Evolutionary conservation across 176 grass and related monocot species (phyloP).

Genomic region (Oryza rufipogon): DNA sequence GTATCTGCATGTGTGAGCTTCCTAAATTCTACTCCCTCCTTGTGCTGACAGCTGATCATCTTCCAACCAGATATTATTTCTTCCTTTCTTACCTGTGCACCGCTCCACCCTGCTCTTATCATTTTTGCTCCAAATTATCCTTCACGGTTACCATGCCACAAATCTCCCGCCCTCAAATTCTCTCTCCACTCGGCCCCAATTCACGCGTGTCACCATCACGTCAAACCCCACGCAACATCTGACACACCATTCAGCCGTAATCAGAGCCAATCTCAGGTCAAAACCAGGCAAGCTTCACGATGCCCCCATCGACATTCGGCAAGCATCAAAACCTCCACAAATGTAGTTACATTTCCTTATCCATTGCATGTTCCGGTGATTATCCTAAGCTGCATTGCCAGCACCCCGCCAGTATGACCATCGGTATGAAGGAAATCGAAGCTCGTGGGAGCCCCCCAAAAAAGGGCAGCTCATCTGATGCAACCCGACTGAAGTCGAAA

Average conservation of each 20-base stretch:
- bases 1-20: not conserved
- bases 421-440: not conserved
- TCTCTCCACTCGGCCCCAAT: not conserved
- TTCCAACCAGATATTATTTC: conserved; percentile 8
- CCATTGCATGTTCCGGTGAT: not conserved
- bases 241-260: not conserved
- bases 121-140: not conserved
- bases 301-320: not conserved
- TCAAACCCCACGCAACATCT: not conserved
- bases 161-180: not conserved
- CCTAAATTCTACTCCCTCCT: not conserved
- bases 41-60: not conserved
- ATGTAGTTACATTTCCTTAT: conserved; percentile 15
- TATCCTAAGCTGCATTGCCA: conserved; percentile 39
- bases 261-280: not conserved
- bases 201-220: not conserved
- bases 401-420: not conserved
- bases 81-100: conserved; percentile 9
- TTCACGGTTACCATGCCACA: not conserved
- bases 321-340: conserved; percentile 17
- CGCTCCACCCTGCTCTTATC: not conserved
- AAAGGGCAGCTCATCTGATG: not conserved
- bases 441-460: not conserved
- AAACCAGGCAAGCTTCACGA: not conserved
- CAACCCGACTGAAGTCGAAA: conserved; percentile 9